These are phyloP conservation scores for Penicillium sp. DNA, from an alignment of 2,329 filamentous ascomycete species.

Conservation along the genomic window DNA sequence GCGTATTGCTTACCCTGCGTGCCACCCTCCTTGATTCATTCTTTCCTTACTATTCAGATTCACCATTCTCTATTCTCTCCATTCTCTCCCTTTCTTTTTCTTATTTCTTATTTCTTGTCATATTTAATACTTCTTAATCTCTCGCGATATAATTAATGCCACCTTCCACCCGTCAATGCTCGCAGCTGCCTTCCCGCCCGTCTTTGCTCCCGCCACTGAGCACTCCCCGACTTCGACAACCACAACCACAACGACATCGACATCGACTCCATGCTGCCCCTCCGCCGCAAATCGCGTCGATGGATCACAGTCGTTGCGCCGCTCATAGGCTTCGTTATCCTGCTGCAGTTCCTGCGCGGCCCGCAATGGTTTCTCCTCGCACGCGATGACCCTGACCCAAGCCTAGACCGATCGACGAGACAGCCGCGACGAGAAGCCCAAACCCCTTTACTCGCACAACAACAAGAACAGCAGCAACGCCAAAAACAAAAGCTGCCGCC, in stretches of 20 bases:
- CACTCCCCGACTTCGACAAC: neutral
- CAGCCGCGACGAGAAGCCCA: conserved; percentile 11
- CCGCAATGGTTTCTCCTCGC: conserved; percentile 13
- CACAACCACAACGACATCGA: neutral
- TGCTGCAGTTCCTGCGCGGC: conserved; percentile 51
- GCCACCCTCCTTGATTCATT: neutral
- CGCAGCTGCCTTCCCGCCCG: neutral
- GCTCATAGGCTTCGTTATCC: conserved; percentile 54
- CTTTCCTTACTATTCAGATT: neutral
- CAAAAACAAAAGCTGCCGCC: neutral
- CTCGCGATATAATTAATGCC: no score
- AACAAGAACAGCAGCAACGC: neutral
- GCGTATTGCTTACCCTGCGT: no score
- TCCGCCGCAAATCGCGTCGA: conserved; percentile 34
- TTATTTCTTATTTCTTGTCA: neutral
- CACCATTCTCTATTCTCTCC: neutral
- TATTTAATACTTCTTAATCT: no score
- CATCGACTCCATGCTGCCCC: conserved; percentile 37
- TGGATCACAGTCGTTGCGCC: conserved; percentile 49
- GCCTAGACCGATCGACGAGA: neutral
- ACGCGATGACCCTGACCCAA: neutral
- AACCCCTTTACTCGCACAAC: neutral
- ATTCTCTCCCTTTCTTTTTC: neutral
- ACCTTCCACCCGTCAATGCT: no score
- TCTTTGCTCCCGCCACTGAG: neutral